Evolutionary conservation across 805 yeast genomes (phyloP).

Genomic region (Candida pseudofarinosa): DNA sequence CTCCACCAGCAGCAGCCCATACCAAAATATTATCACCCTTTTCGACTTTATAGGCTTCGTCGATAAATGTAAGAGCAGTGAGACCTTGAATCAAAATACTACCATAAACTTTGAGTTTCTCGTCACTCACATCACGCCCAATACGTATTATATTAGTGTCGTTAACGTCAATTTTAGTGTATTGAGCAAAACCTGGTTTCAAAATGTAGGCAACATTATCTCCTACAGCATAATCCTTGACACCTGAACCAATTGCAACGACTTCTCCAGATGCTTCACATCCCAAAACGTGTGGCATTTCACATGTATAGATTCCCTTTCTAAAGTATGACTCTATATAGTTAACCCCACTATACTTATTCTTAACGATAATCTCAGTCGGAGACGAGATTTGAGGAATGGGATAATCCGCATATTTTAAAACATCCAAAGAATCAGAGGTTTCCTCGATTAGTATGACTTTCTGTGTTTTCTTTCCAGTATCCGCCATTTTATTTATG

Average conservation of each 20-base stretch:
- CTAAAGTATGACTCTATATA: conserved; percentile 83
- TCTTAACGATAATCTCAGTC: conserved; percentile 63
- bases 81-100: conserved; percentile 67
- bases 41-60: conserved; percentile 63
- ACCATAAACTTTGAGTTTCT: conserved; percentile 51
- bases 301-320: conserved; percentile 65
- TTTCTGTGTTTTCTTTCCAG: conserved; percentile 39
- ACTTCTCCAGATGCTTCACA: conserved; percentile 71
- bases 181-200: conserved; percentile 59
- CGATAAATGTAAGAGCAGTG: conserved; percentile 70
- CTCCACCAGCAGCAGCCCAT: conserved; percentile 97
- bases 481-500: not conserved
- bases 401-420: conserved; percentile 53
- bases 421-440: conserved; percentile 54
- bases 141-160: conserved; percentile 43
- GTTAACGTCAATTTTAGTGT: conserved; percentile 45
- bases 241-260: conserved; percentile 59
- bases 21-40: conserved; percentile 69
- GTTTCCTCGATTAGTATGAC: conserved; percentile 50
- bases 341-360: conserved; percentile 75
- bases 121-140: conserved; percentile 45
- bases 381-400: conserved; percentile 54
- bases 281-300: conserved; percentile 63
- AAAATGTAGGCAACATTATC: conserved; percentile 64
- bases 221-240: conserved; percentile 54